phyloP scores from a whole-genome alignment of 768 basidiomycete genomes.

The Mycena capillaripes region DNA sequence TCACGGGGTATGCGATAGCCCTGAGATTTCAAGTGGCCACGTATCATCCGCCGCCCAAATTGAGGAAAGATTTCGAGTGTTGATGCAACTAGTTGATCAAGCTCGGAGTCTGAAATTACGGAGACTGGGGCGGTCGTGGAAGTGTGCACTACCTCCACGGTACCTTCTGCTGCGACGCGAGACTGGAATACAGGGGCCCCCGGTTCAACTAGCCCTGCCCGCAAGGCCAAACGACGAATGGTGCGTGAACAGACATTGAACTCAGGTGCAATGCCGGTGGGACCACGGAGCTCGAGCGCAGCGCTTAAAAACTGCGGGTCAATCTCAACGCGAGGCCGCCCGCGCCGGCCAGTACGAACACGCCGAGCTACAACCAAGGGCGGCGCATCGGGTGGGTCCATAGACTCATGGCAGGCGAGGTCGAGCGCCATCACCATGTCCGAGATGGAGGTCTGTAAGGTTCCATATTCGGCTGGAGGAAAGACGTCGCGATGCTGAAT shows the following conservation, averaged over 20 bases:
- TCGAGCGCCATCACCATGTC: not conserved
- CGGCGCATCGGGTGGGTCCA: not conserved
- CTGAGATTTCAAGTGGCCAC: constrained; percentile 20
- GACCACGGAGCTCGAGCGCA: not conserved
- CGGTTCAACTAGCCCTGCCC: constrained; percentile 32
- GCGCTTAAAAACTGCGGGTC: not conserved
- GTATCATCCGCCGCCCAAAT: constrained; percentile 33
- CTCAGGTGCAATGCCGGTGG: too few relatives aligned
- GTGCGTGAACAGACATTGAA: constrained; percentile 22
- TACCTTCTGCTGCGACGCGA: not conserved
- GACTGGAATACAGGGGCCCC: constrained; percentile 21
- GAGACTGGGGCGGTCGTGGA: constrained; percentile 16
- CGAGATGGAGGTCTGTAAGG: not conserved
- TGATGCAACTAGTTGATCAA: constrained; percentile 19
- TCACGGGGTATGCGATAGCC: constrained; percentile 27
- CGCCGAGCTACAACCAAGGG: not conserved
- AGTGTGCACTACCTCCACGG: not conserved
- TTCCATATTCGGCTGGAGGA: not conserved
- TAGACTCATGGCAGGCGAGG: not conserved
- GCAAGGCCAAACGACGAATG: constrained; percentile 33
- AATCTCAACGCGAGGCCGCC: not conserved
- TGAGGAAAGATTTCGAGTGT: constrained; percentile 32
- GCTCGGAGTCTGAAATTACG: constrained; percentile 25
- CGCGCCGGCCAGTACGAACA: not conserved
- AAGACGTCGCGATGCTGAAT: not conserved